These are phyloP conservation scores for Saccharomycodes ludwigii DNA, from an alignment of 805 yeast genomes.

Conservation along the genomic window DNA sequence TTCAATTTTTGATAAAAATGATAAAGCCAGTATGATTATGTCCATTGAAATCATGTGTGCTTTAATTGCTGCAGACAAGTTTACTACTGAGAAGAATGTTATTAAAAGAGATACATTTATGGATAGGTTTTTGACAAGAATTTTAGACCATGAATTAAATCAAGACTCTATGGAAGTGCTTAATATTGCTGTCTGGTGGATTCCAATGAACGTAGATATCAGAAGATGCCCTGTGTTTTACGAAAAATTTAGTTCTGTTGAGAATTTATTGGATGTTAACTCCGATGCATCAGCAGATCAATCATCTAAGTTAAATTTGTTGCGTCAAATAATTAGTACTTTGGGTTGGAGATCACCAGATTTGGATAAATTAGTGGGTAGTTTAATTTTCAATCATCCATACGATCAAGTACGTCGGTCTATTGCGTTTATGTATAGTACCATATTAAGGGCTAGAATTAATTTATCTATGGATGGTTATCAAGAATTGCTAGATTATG, in stretches of 20 bases:
- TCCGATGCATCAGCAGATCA: constrained; percentile 55
- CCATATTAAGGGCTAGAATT: constrained; percentile 17
- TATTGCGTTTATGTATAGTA: constrained; percentile 44
- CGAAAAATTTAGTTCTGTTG: constrained; percentile 32
- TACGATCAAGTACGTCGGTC: constrained; percentile 62
- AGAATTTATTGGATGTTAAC: constrained; percentile 28
- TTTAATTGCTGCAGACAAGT: constrained; percentile 36
- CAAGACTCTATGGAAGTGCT: constrained; percentile 68
- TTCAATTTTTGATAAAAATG: constrained; percentile 46
- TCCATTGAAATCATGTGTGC: constrained; percentile 62
- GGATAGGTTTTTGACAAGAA: constrained; percentile 28
- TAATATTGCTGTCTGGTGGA: constrained; percentile 67
- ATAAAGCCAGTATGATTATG: constrained; percentile 65
- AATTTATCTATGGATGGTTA: constrained; percentile 13
- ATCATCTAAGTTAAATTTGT: constrained; percentile 45
- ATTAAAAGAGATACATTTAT: constrained; percentile 35
- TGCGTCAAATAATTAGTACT: constrained; percentile 38
- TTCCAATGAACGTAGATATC: constrained; percentile 50
- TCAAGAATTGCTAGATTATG: constrained; percentile 8
- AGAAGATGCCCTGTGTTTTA: constrained; percentile 51
- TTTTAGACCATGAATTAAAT: constrained; percentile 47
- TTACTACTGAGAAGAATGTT: constrained; percentile 25
- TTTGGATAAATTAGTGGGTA: constrained; percentile 31
- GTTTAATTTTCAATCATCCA: constrained; percentile 43
- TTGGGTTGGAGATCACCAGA: constrained; percentile 43